phyloP scores from a whole-genome alignment of 495 filamentous ascomycete species.

The Xylaria bambusicola region DNA sequence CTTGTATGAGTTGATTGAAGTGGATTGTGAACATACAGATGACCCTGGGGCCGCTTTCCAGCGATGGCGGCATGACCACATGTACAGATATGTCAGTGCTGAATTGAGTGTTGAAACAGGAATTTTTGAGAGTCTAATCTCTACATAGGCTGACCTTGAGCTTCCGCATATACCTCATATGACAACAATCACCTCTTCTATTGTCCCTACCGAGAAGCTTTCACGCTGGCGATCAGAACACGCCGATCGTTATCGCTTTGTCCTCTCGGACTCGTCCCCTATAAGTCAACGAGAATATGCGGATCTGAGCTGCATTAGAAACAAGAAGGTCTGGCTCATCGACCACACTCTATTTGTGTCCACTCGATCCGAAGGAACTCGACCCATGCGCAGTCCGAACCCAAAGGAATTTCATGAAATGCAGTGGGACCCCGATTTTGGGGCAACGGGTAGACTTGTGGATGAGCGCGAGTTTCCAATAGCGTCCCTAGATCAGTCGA shows the following conservation, averaged over 20 bases:
- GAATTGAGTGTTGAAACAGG: neutral
- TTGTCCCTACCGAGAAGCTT: slow-evolving; percentile 32
- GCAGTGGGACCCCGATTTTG: slow-evolving; percentile 32
- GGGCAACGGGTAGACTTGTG: slow-evolving; percentile 25
- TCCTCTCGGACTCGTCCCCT: slow-evolving; percentile 32
- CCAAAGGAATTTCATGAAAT: slow-evolving; percentile 35
- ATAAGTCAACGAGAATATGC: slow-evolving; percentile 18
- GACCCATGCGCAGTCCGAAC: slow-evolving; percentile 30
- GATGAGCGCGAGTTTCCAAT: slow-evolving; percentile 29
- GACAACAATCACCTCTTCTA: slow-evolving; percentile 36
- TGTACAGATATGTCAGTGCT: slow-evolving; percentile 35
- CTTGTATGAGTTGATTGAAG: slow-evolving; percentile 37
- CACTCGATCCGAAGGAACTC: slow-evolving; percentile 29
- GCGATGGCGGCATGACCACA: slow-evolving; percentile 35
- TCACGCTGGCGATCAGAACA: slow-evolving; percentile 31
- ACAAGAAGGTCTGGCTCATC: slow-evolving; percentile 36
- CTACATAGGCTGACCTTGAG: slow-evolving; percentile 31
- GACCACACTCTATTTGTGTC: slow-evolving; percentile 37
- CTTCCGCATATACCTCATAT: slow-evolving; percentile 39
- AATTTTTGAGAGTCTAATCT: slow-evolving; percentile 16
- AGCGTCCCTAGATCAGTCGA: slow-evolving; percentile 21
- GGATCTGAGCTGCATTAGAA: slow-evolving; percentile 32
- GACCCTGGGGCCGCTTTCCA: slow-evolving; percentile 38
- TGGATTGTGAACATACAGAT: slow-evolving; percentile 36
- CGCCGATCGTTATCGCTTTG: slow-evolving; percentile 31